These are phyloP conservation scores for Diplotaxis tenuifolia DNA, from an alignment of 345 rosid species.

Conservation along the genomic window DNA sequence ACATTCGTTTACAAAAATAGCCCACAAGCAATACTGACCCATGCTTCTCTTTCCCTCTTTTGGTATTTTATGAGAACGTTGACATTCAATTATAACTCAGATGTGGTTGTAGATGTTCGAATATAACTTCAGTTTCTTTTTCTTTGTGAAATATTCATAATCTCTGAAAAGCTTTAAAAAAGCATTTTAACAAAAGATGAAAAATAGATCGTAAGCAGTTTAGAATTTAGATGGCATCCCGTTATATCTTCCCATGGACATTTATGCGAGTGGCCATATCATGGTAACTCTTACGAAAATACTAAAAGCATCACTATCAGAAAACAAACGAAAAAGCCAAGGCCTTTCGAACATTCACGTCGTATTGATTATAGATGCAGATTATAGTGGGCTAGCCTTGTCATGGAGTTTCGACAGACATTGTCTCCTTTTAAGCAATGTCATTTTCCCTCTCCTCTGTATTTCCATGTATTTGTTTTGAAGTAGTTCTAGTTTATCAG, in stretches of 20 bases:
- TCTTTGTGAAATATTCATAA: neutral
- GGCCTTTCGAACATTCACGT: constrained; percentile 23
- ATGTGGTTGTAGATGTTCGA: neutral
- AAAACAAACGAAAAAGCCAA: constrained; percentile 7
- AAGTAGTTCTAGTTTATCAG: neutral
- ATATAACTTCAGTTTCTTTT: neutral
- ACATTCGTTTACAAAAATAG: constrained; percentile 23
- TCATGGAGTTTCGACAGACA: constrained; percentile 34
- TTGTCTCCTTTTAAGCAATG: constrained; percentile 23
- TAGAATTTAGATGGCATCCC: neutral
- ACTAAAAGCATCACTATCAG: neutral
- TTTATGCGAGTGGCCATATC: constrained; percentile 4
- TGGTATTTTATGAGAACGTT: constrained; percentile 24
- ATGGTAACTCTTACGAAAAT: neutral
- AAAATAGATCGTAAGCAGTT: neutral
- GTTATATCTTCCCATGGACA: neutral
- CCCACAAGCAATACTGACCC: constrained; percentile 31
- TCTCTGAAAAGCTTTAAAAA: neutral
- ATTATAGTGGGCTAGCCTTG: constrained; percentile 24
- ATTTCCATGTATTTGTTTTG: neutral
- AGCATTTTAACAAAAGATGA: neutral
- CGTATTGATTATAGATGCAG: constrained; percentile 23
- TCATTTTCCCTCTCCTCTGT: neutral
- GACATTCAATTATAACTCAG: constrained; percentile 15
- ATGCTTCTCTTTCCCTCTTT: constrained; percentile 9